A percentile compares a stretch with the other conserved stretches of the same genome.
These are phyloP conservation scores for Glycine soja DNA, from an alignment of 306 rosid genomes.

Conservation along the genomic window DNA sequence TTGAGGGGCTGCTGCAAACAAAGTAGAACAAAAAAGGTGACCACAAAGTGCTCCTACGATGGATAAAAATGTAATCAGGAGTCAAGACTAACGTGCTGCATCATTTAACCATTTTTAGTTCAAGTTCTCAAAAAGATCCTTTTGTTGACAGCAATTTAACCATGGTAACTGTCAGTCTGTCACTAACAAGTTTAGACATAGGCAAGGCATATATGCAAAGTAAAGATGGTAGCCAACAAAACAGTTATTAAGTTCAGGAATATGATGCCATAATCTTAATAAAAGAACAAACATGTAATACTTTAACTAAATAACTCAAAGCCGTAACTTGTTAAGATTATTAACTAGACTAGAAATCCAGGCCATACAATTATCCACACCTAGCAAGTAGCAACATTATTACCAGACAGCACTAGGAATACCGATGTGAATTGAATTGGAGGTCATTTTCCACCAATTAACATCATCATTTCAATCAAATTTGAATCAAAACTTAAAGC, in stretches of 20 bases:
- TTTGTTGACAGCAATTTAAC: not conserved
- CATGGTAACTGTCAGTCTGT: not conserved
- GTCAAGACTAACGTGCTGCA: not conserved
- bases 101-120: not conserved
- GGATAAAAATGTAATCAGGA: not conserved
- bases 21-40: not conserved
- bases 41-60: not conserved
- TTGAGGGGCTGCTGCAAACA: slow-evolving; percentile 3
- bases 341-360: not conserved
- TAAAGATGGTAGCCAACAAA: not conserved
- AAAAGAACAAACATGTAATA: not conserved
- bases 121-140: not conserved
- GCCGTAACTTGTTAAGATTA: not conserved
- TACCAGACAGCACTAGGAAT: not conserved
- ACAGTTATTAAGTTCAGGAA: not conserved
- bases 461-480: not conserved
- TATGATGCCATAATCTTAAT: slow-evolving; percentile 6
- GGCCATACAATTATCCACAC: not conserved
- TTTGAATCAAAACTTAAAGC: not conserved
- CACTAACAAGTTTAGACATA: not conserved
- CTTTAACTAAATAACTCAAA: slow-evolving; percentile 1
- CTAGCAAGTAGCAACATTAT: not conserved
- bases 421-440: not conserved
- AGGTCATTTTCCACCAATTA: not conserved
- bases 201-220: not conserved